Evolutionary conservation across 306 rosid genomes (phyloP).

Genomic region (Casuarina equisetifolia): DNA sequence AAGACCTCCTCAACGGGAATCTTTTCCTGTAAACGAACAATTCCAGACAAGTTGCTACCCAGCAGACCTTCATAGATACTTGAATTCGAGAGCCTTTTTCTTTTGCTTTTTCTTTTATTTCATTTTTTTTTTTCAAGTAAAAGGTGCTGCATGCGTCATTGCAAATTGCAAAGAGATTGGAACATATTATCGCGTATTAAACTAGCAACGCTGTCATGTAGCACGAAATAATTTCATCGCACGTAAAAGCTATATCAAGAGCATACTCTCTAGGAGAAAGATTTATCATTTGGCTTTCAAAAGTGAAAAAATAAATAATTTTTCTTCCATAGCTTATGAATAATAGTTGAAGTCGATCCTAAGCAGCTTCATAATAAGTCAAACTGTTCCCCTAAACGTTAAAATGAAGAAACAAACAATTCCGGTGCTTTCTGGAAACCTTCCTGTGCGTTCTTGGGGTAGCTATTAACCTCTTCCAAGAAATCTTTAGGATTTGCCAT

Average conservation of each 20-base stretch:
- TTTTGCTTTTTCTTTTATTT: not conserved
- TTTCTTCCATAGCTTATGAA: too few relatives aligned
- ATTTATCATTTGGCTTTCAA: not conserved
- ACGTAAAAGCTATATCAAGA: not conserved
- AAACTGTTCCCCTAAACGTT: too few relatives aligned
- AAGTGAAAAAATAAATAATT: not conserved
- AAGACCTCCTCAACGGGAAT: constrained; percentile 95
- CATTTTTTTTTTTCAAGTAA: not conserved
- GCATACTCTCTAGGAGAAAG: not conserved
- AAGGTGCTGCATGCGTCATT: not conserved
- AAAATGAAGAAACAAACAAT: too few relatives aligned
- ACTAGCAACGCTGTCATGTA: not conserved
- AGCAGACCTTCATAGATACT: constrained; percentile 7
- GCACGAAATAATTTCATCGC: not conserved
- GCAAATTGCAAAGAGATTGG: not conserved
- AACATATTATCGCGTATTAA: not conserved
- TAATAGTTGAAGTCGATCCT: too few relatives aligned
- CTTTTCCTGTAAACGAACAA: constrained; percentile 61
- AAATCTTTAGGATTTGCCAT: not conserved
- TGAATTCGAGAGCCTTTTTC: not conserved
- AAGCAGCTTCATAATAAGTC: not conserved
- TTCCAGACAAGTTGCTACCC: constrained; percentile 19
- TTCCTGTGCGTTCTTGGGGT: too few relatives aligned
- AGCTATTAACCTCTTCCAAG: too few relatives aligned
- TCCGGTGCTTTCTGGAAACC: too few relatives aligned